Evolutionary conservation across 225 moss, liverwort and hornwort genomes (phyloP).

Genomic region (Ulota crispa): DNA sequence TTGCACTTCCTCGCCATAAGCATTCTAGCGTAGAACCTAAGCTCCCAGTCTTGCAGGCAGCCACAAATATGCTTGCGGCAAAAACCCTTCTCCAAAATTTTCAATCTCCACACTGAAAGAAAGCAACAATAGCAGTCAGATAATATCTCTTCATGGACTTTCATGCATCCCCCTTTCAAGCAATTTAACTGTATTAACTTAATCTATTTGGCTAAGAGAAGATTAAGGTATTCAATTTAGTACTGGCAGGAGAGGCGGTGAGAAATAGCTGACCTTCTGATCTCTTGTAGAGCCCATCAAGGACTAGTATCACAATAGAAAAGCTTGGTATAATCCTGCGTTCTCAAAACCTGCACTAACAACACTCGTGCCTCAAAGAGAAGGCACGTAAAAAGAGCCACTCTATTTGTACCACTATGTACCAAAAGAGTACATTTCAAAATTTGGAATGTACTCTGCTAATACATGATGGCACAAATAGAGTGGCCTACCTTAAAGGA

Average conservation of each 20-base stretch:
- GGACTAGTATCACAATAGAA: neutral
- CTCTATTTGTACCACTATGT: neutral
- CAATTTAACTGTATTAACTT: too few species aligned
- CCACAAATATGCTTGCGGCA: conserved; percentile 1
- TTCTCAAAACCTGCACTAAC: neutral
- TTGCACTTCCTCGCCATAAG: neutral
- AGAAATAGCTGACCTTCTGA: conserved; percentile 26
- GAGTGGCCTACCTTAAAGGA: neutral
- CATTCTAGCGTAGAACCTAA: neutral
- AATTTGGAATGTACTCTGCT: neutral
- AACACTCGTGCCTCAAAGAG: neutral
- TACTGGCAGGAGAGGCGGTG: neutral
- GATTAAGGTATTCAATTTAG: neutral
- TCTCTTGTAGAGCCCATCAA: neutral
- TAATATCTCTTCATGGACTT: neutral
- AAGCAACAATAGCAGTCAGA: neutral
- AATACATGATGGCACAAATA: neutral
- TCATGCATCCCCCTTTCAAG: neutral
- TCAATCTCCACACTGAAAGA: conserved; percentile 22
- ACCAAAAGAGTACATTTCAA: neutral
- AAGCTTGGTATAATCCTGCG: conserved; percentile 11
- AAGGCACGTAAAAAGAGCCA: neutral
- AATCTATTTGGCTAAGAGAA: neutral
- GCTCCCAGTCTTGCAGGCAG: conserved; percentile 6
- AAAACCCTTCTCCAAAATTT: neutral